Conservation (phyloP, 805 yeast genomes). For the Yamadazyma philogaea region DNA sequence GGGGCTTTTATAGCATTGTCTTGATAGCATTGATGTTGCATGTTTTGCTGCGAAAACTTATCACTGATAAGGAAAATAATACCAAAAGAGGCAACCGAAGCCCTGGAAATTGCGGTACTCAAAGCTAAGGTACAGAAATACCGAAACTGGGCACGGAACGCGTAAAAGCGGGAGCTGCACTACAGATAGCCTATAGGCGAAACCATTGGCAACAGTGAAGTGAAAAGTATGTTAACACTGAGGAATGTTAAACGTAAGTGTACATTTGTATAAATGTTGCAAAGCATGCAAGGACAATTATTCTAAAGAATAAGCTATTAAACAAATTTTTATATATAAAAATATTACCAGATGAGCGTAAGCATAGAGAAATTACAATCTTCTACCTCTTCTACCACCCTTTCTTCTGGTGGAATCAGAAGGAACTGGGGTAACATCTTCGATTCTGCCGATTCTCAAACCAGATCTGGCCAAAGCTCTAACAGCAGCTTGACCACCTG, state of each 20-base stretch:
- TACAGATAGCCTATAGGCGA: no score
- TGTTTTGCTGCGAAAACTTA: background rate
- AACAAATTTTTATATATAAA: constrained; percentile 7
- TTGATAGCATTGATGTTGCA: background rate
- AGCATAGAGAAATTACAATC: constrained; percentile 58
- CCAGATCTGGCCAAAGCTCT: constrained; percentile 99
- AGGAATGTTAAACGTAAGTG: constrained; percentile 18
- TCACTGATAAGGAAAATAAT: constrained; percentile 9
- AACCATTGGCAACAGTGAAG: no score
- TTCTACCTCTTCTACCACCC: constrained; percentile 99
- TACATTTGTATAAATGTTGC: constrained; percentile 16
- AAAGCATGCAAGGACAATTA: constrained; percentile 10
- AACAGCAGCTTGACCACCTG: constrained; percentile 99
- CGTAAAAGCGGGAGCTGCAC: no score
- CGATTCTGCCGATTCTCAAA: constrained; percentile 99
- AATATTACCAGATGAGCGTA: constrained; percentile 4
- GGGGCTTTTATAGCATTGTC: background rate
- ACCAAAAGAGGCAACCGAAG: constrained; percentile 8
- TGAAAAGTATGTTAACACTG: no score
- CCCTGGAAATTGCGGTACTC: background rate
- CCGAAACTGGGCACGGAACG: background rate
- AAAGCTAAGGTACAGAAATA: background rate
- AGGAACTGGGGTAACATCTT: constrained; percentile 99
- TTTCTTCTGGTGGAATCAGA: constrained; percentile 99
- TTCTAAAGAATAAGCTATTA: constrained; percentile 8